Base-by-base conservation (phyloP, 768 basidiomycete genomes). In the Lactarius indigo region DNA sequence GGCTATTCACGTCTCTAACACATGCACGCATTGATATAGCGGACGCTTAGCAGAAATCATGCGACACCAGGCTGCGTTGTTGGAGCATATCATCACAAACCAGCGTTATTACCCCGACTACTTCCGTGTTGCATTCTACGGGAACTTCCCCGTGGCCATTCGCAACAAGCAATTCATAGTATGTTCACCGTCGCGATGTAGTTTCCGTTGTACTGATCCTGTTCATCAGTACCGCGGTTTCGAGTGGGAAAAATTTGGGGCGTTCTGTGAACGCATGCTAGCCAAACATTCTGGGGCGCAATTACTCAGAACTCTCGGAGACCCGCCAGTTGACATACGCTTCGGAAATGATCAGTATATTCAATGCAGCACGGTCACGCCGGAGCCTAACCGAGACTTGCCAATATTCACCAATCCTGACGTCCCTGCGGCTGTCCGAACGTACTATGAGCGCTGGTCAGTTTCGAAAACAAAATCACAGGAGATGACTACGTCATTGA, bases 71-170 rank as follows among this genome's bases (percentile, higher is more conserved):
- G 92, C 94, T n/a, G 85, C 87, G 17, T 78, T 96, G 13, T 79
- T 93, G 63, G 94, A 96, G 69, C 90, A 91, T 71, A 96, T 96
- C 68, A 88, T 92, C 58, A 85, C 83, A 41, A 85, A 91, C 66
- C 87, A 90, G 75, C 85, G 92, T 58, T 92, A 92, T 70, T 94
- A 94, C 73, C 87, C 93, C 23, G 95, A 94, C 72, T 97, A 96
- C 76, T 98, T 95, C 80, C 83, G 93, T 57, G 92, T 98, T 41
- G 90, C 90, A 5, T 98, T 95, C 78, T 97, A 89, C 76, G 96
- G 96, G 30, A 91, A 88, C 71, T 96, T 96, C 79, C 94, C 94
- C 0, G 84, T 79, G 23, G 92, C 92, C 20, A 85, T 96, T 47
- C 85, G 89, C 63, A 87, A 90, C 72, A 96, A 96, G 75, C 91